Evolutionary conservation across 208 protist genomes (phyloP).

Genomic region (Acanthamoeba triangularis): DNA sequence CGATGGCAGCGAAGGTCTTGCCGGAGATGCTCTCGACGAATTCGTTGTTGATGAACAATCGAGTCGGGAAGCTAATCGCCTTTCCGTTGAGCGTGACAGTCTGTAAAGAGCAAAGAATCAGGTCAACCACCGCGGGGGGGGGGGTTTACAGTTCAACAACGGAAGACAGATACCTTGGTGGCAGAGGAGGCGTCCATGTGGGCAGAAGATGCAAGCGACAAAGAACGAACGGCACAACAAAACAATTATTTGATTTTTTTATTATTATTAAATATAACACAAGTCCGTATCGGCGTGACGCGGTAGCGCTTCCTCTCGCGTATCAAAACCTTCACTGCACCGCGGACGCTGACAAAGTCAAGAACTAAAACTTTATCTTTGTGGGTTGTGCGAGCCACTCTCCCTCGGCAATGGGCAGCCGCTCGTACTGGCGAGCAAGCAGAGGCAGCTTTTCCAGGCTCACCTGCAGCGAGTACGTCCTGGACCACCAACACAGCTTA

Average conservation of each 20-base stretch:
- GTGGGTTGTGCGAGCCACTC: conserved; percentile 45
- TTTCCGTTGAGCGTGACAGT: conserved; percentile 22
- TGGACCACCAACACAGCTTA: not conserved
- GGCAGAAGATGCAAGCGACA: too few relatives aligned
- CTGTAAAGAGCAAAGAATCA: not conserved
- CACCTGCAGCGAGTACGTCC: conserved; percentile 40
- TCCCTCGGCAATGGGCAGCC: not conserved
- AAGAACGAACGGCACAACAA: too few relatives aligned
- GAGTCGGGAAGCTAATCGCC: not conserved
- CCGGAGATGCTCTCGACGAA: conserved; percentile 43
- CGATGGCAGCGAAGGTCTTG: conserved; percentile 8
- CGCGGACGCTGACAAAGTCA: too few relatives aligned
- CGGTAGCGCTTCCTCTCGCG: too few relatives aligned
- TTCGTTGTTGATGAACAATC: conserved; percentile 70
- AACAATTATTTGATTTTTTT: too few relatives aligned
- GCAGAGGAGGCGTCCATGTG: too few relatives aligned
- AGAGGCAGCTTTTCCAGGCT: conserved; percentile 22
- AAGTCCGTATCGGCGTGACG: too few relatives aligned
- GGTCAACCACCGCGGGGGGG: too few relatives aligned
- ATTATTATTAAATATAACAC: too few relatives aligned
- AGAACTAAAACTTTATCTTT: not conserved
- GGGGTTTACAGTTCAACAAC: too few relatives aligned
- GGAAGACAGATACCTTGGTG: too few relatives aligned
- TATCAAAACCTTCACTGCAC: too few relatives aligned
- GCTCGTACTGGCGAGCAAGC: not conserved